Conservation (phyloP, 768 basidiomycete species). For the Lactarius hatsudake region DNA sequence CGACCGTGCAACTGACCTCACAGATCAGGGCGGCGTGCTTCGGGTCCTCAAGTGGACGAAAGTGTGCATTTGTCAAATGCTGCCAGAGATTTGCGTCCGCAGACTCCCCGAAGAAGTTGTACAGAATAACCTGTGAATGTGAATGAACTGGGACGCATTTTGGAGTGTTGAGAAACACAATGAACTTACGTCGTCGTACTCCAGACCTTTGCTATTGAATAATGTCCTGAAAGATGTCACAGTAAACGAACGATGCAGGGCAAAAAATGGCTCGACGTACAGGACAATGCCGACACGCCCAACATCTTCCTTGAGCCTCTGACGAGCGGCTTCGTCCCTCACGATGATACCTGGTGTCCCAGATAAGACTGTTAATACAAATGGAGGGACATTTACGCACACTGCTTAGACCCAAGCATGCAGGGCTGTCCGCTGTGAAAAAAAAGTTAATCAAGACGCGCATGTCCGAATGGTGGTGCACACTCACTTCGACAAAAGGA, state of each 20-base stretch:
- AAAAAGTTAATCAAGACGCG: background rate
- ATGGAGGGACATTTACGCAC: too few species aligned
- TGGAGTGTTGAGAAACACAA: background rate
- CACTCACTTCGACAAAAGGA: conserved; percentile 4
- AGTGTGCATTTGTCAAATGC: background rate
- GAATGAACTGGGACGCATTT: background rate
- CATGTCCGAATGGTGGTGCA: background rate
- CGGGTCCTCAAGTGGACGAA: background rate
- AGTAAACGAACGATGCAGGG: background rate
- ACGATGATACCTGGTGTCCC: too few species aligned
- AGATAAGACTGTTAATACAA: too few species aligned
- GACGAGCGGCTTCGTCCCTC: too few species aligned
- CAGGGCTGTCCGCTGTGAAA: conserved; percentile 44
- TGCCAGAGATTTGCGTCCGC: conserved; percentile 34
- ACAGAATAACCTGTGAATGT: conserved; percentile 58
- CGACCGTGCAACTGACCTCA: conserved; percentile 1
- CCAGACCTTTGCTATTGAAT: conserved; percentile 64
- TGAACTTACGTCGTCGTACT: conserved; percentile 56
- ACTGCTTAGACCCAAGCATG: conserved; percentile 61
- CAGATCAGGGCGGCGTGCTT: conserved; percentile 5
- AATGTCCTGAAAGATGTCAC: conserved; percentile 39
- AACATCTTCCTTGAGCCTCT: conserved; percentile 27
- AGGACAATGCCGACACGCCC: conserved; percentile 58
- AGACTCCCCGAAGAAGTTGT: conserved; percentile 74
- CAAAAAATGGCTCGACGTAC: conserved; percentile 37